A percentile compares a stretch with the other conserved stretches of the same genome.
phyloP scores from a whole-genome alignment of 2,329 filamentous ascomycete genomes.

The Cladophialophora bantiana region DNA sequence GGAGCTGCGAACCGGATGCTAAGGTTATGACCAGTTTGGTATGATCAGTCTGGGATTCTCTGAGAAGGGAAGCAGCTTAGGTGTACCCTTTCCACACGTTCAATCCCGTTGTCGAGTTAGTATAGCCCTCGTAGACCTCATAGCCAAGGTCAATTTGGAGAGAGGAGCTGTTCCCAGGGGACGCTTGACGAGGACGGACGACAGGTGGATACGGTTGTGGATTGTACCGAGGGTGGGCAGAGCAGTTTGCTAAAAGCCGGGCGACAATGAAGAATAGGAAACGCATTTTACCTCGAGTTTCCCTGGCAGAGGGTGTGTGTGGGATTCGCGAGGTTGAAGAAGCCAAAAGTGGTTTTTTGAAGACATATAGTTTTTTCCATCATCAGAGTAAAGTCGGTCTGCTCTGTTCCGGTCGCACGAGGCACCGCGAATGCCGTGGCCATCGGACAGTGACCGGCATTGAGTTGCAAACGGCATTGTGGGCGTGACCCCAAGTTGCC shows the following conservation, averaged over 20 bases:
- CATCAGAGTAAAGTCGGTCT: conserved; percentile 1
- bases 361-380: neutral
- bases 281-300: neutral
- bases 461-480: conserved; percentile 8
- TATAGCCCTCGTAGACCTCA: conserved; percentile 53
- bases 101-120: conserved; percentile 49
- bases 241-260: conserved; percentile 3
- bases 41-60: conserved; percentile 23
- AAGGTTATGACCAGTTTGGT: conserved; percentile 24
- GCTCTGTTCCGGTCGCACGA: conserved; percentile 4
- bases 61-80: conserved; percentile 23
- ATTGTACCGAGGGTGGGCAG: conserved; percentile 18
- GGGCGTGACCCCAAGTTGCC: conserved; percentile 10
- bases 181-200: conserved; percentile 22
- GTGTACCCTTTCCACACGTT: conserved; percentile 57
- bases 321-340: neutral
- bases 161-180: conserved; percentile 21
- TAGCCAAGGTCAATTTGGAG: conserved; percentile 56
- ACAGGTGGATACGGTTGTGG: conserved; percentile 19
- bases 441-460: conserved; percentile 16
- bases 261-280: conserved; percentile 3
- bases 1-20: conserved; percentile 49
- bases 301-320: neutral
- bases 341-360: neutral
- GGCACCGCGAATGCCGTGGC: conserved; percentile 17